Evolutionary conservation across 1,284 basidiomycete genomes (phyloP).

Genomic region (Phylloporus gajari): DNA sequence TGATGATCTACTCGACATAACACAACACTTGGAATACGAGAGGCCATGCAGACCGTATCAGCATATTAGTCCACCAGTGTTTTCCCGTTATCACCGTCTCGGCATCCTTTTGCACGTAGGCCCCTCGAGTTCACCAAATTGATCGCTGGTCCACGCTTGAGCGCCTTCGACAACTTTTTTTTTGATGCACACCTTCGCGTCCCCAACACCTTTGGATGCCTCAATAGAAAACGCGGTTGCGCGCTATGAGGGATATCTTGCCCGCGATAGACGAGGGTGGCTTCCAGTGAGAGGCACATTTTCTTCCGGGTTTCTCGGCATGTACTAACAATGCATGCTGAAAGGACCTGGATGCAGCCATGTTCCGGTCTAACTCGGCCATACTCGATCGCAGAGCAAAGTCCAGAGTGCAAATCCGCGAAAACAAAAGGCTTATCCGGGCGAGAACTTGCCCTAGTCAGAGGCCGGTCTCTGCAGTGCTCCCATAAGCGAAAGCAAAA

Average conservation of each 20-base stretch:
- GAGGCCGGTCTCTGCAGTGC: conserved; percentile 44
- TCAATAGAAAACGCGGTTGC: conserved; percentile 53
- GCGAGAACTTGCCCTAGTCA: conserved; percentile 47
- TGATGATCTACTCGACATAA: too few species aligned
- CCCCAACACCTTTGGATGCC: conserved; percentile 58
- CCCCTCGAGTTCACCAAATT: conserved; percentile 56
- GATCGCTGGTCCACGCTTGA: neutral
- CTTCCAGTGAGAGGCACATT: conserved; percentile 72
- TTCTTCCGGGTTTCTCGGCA: conserved; percentile 68
- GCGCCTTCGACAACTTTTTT: conserved; percentile 46
- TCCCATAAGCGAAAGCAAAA: conserved; percentile 24
- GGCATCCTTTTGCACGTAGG: too few species aligned
- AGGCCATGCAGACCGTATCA: too few species aligned
- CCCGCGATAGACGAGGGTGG: conserved; percentile 55
- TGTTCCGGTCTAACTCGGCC: conserved; percentile 60
- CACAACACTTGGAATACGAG: too few species aligned
- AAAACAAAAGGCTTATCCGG: conserved; percentile 45
- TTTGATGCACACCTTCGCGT: conserved; percentile 75
- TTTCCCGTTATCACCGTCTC: too few species aligned
- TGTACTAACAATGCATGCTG: conserved; percentile 57
- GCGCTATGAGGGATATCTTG: conserved; percentile 60
- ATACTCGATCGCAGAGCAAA: conserved; percentile 55
- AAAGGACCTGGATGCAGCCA: conserved; percentile 40
- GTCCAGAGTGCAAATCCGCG: conserved; percentile 49
- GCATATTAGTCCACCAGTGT: too few species aligned